These are phyloP conservation scores for Dalbergia cultrata DNA, from an alignment of 306 rosid genomes.

Conservation along the genomic window DNA sequence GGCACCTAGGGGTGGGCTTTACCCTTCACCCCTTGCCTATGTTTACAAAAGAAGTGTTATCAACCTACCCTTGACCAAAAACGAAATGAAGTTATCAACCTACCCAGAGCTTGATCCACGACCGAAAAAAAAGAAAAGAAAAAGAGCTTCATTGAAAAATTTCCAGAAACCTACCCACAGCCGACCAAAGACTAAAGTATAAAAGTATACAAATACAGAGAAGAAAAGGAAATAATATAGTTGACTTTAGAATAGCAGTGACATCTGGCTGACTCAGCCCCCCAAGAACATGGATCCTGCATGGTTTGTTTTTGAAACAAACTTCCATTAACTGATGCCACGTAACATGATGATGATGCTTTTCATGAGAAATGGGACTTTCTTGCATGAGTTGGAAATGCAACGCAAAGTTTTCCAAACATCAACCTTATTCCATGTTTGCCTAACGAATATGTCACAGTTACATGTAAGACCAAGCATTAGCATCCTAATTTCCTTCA, in stretches of 20 bases:
- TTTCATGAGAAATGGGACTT: background rate
- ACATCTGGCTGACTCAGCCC: background rate
- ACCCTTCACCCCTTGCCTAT: too few species aligned
- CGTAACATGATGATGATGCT: background rate
- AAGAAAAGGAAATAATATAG: background rate
- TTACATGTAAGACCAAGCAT: background rate
- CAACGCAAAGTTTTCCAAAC: background rate
- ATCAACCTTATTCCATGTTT: background rate
- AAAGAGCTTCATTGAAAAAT: too few species aligned
- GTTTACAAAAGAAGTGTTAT: too few species aligned
- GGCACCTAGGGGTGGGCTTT: background rate
- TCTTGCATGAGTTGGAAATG: background rate
- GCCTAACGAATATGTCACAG: background rate
- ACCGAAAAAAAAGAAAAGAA: too few species aligned
- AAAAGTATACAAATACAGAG: too few species aligned
- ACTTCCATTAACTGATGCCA: background rate
- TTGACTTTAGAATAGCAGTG: constrained; percentile 11
- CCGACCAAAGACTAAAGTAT: background rate
- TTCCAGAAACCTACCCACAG: background rate
- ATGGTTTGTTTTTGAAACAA: background rate
- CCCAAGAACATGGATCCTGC: constrained; percentile 28
- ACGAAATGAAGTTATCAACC: background rate
- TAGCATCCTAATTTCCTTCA: background rate
- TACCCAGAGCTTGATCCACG: too few species aligned
- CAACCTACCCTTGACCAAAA: too few species aligned